Base-by-base conservation (phyloP, 441 rosid species). In the Theobroma grandiflorum region DNA sequence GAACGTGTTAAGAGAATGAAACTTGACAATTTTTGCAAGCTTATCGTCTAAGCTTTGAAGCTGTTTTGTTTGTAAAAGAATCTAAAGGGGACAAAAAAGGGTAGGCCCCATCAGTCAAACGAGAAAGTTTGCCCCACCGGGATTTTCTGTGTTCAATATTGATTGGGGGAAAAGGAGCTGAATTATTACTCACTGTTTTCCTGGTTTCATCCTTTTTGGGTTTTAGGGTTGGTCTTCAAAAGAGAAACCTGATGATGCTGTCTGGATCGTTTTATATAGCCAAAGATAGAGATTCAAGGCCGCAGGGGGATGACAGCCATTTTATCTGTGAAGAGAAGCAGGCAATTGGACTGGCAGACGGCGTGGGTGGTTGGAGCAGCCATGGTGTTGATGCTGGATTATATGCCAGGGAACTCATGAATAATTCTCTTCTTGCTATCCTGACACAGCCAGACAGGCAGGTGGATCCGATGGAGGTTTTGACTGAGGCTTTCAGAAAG, bases 391-490 rank as follows among this genome's bases (percentile, higher is more conserved):
- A 76, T 20, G 62, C 79, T 12, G 79, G 80, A 53, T 1, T 61
- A 8, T 75, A 61, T 33, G 78, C 33, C 16, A 47, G 58, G 33
- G 31, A 75, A 33, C 78, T 75, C 33, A 75, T 75, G 58, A 45
- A 61, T n/a, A 75, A 75, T n/a, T 45, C 78, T 45, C 69, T 45
- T 9, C 43, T 75, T 1, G 70, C 78, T 15, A 59, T 14, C 69
- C 58, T 26, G 58, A 40, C 38, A 15, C 26, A 75, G 8, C 53
- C 77, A 3, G 9, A 12, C 1, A 55, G 31, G 22, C 37, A 65
- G 18, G 74, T 83, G 11, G 79, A 77, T 52, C 75, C 42, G 8
- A 14, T 7, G 40, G 75, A 6, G 47, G 77, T 75, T 20, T 75
- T 82, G 47, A 3, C 45, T 4, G 38, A 38, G 16, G 79, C 81